These are phyloP conservation scores for Alternaria angustiovoidea DNA, from an alignment of 2,329 filamentous ascomycete genomes.

Conservation along the genomic window DNA sequence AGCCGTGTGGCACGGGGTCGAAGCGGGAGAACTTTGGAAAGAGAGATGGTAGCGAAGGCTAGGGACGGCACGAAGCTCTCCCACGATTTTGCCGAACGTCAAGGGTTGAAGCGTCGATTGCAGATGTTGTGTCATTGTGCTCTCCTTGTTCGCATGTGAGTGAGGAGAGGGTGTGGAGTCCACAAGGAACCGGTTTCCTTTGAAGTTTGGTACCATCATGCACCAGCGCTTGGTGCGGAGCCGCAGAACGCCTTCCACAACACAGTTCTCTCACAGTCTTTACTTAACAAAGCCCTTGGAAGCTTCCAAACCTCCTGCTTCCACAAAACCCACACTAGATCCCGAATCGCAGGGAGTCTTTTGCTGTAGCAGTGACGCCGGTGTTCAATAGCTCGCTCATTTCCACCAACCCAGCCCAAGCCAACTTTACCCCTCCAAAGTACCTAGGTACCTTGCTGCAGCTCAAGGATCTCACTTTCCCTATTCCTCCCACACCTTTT, in stretches of 20 bases:
- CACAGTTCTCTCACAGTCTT: not conserved
- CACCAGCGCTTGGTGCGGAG: constrained; percentile 2
- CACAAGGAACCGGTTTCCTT: not conserved
- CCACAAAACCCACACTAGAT: not conserved
- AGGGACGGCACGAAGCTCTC: not conserved
- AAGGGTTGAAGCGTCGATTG: not conserved
- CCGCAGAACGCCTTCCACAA: not conserved
- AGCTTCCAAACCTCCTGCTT: not conserved
- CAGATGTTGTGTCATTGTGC: not conserved
- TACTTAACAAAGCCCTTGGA: not conserved
- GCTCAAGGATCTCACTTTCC: not conserved
- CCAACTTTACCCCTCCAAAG: not conserved
- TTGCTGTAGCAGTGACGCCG: not conserved
- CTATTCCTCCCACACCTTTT: not conserved
- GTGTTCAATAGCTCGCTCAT: not conserved
- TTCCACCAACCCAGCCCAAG: not conserved
- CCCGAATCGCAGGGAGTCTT: not conserved
- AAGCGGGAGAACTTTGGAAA: constrained; percentile 4
- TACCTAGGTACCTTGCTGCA: not conserved
- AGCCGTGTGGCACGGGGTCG: constrained; percentile 11
- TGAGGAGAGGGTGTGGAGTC: not conserved
- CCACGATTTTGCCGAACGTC: not conserved
- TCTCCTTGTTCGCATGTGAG: not conserved
- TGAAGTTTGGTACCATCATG: not conserved
- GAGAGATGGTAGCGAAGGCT: not conserved